phyloP scores from a whole-genome alignment of 2,329 filamentous ascomycete genomes.

The Trichoderma harzianum region DNA sequence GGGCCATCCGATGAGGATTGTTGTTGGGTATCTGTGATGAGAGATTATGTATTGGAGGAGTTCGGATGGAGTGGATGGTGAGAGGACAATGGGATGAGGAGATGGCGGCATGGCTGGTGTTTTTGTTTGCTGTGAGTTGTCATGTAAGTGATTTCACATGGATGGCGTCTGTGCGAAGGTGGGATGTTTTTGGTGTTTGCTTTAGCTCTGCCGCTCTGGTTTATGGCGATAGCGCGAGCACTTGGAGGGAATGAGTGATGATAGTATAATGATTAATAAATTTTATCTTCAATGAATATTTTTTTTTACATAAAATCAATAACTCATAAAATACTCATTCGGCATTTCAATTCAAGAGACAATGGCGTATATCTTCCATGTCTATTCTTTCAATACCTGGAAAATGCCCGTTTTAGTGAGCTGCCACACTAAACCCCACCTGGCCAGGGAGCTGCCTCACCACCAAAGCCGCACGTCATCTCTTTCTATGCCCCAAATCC shows the following conservation, averaged over 20 bases:
- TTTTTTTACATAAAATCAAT: too few species aligned
- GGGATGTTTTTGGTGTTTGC: not conserved
- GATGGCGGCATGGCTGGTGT: not conserved
- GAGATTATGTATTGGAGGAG: conserved; percentile 64
- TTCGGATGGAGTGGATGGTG: conserved; percentile 54
- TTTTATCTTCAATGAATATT: too few species aligned
- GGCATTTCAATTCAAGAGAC: not conserved
- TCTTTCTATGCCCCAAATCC: not conserved
- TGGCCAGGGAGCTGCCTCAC: not conserved
- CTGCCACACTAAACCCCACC: conserved; percentile 3
- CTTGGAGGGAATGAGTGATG: not conserved
- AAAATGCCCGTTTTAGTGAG: not conserved
- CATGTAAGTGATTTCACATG: not conserved
- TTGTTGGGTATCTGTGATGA: conserved; percentile 54
- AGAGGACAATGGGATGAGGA: conserved; percentile 42
- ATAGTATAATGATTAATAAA: not conserved
- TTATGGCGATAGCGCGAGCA: not conserved
- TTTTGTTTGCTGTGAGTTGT: not conserved
- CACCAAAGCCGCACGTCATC: conserved; percentile 18
- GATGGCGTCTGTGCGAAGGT: not conserved
- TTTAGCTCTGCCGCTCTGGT: not conserved
- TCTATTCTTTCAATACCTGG: not conserved
- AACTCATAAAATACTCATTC: not conserved
- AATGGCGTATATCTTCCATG: not conserved
- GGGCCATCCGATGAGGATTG: conserved; percentile 67